Evolutionary conservation across 1,284 basidiomycete species (phyloP), one percentile per base, ranked within the genome.

Genomic region (Cryptococcus deneoformans): DNA sequence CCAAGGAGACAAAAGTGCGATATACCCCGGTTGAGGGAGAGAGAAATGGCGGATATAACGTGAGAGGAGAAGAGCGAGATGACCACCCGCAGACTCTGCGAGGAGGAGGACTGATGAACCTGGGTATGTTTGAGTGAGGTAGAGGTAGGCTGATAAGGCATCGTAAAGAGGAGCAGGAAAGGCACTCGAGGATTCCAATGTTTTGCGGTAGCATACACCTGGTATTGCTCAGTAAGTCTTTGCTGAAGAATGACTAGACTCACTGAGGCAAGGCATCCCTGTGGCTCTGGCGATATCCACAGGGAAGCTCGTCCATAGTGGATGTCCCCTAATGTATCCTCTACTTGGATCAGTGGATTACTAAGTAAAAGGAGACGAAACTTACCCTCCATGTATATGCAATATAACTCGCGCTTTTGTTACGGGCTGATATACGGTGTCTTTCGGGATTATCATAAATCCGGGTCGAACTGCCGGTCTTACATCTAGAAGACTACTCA

Each of bases 41-140:
- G 64, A 60, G 38, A 77, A 68, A 9, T 60, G 54, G 16, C 34
- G 29, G 12, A 66, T 58, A 40, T 67, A 67, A 36, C 53, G 56
- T 1, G 59, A 56, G 1, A 68, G 49, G 6, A 82, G 81, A 3
- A 87, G 78, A 0, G 82, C 82, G 3, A 87, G 78, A 64, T 87
- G 86, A 0, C 83, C 86, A 2, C 86, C 87, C 0, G 87, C 85
- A 52, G 82, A 84, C 65, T 87, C 86, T 34, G 86, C 87, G 6
- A 83, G 79, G 37, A 88, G 66, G 48, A 85, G 70, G 52, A 87
- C 81, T 62, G 84, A 82, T 56, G 77, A 76, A 1, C 82, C 73
- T 0, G 71, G 68, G 64, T 82, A 81, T 1, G 64, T 71, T 43
- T 76, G 60, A 44, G 84, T 79, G n/a, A 86, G 81, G 65, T 86